Percentiles rank a stretch among this genome's conserved stretches.
Conservation (phyloP, 2,329 filamentous ascomycete genomes). For the Talaromyces sp. region DNA sequence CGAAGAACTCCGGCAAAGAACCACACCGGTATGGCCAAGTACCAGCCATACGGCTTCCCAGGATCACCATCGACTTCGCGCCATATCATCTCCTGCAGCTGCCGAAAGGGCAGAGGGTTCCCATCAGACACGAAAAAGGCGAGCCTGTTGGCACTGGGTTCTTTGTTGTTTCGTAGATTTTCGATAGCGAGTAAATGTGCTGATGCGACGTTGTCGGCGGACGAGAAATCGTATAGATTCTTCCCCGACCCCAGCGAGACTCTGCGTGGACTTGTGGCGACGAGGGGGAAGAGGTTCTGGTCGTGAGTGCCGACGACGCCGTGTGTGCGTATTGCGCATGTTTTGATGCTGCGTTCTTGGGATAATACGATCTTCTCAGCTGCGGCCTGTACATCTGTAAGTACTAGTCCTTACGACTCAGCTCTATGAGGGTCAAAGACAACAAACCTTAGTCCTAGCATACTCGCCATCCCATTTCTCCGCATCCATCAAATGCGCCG, state of each 20-base stretch:
- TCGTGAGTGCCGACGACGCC: slow-evolving; percentile 6
- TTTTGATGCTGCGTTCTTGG: not conserved
- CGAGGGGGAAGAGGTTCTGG: slow-evolving; percentile 3
- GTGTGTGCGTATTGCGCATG: slow-evolving; percentile 10
- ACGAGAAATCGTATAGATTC: slow-evolving; percentile 8
- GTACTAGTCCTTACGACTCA: not conserved
- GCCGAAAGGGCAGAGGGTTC: slow-evolving; percentile 1
- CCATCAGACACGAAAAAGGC: slow-evolving; percentile 9
- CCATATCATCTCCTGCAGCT: slow-evolving; percentile 10
- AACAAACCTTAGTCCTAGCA: slow-evolving; percentile 3
- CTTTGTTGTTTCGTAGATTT: not conserved
- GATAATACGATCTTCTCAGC: slow-evolving; percentile 4
- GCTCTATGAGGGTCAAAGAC: not conserved
- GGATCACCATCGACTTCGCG: not conserved
- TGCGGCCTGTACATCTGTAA: not conserved
- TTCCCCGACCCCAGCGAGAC: not conserved
- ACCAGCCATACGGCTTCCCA: not conserved
- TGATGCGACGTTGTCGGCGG: slow-evolving; percentile 7
- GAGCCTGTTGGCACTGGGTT: not conserved
- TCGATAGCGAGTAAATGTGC: slow-evolving; percentile 7
- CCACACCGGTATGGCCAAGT: slow-evolving; percentile 4
- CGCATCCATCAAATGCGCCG: not conserved
- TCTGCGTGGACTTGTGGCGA: slow-evolving; percentile 4
- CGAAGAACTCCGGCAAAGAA: not conserved
- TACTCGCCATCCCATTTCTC: slow-evolving; percentile 5